These are phyloP conservation scores for Podaxis sp. DNA, from an alignment of 768 basidiomycete genomes.

Conservation along the genomic window DNA sequence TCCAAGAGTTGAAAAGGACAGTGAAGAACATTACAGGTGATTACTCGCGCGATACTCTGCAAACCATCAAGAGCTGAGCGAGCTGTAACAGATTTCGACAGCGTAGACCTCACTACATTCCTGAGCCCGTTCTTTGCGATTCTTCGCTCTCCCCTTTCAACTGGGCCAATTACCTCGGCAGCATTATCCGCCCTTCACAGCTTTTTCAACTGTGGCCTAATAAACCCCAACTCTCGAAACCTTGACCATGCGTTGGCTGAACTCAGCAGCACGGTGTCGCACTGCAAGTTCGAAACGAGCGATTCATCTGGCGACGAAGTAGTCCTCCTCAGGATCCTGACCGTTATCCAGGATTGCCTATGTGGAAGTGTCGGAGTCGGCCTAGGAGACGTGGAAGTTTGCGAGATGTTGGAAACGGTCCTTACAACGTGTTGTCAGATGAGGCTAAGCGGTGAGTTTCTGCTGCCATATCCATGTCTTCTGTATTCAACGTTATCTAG, in stretches of 20 bases:
- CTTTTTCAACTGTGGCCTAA: constrained; percentile 79
- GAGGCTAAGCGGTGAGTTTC: constrained; percentile 81
- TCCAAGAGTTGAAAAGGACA: constrained; percentile 78
- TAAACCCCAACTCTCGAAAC: constrained; percentile 52
- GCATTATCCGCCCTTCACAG: constrained; percentile 86
- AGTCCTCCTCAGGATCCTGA: constrained; percentile 87
- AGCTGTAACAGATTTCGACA: constrained; percentile 50
- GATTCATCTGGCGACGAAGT: constrained; percentile 98
- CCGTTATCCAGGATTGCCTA: constrained; percentile 83
- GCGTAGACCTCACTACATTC: constrained; percentile 57
- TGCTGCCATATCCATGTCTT: neutral
- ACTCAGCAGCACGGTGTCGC: constrained; percentile 85
- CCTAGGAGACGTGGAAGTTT: constrained; percentile 91
- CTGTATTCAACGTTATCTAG: constrained; percentile 37
- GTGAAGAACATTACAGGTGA: constrained; percentile 68
- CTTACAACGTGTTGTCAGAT: constrained; percentile 97
- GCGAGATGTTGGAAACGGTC: constrained; percentile 98
- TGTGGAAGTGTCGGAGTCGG: constrained; percentile 64
- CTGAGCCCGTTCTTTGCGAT: constrained; percentile 90
- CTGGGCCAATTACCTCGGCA: constrained; percentile 95
- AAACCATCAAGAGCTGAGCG: neutral
- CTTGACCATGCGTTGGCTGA: constrained; percentile 73
- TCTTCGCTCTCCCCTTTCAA: constrained; percentile 90
- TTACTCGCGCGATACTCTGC: constrained; percentile 18
- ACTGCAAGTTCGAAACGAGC: constrained; percentile 97